Evolutionary conservation across 371 early-diverging fungal species (phyloP), one percentile per base, ranked within the genome.

Genomic region (Catenaria anguillulae): DNA sequence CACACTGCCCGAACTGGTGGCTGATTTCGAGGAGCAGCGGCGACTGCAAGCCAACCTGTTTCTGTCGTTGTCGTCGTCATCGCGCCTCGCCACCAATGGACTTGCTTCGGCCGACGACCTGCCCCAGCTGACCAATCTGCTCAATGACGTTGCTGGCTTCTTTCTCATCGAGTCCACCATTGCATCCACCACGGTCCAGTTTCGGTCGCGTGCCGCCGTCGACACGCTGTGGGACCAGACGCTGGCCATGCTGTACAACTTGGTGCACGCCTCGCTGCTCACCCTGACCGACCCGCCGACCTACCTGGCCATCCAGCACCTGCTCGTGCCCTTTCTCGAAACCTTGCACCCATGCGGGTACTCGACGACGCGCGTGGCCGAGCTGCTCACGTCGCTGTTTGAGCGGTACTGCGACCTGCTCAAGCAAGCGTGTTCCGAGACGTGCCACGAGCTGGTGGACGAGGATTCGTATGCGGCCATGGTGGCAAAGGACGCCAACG

Each of bases 81-180:
- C n/a, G n/a, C n/a, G n/a, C n/a, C n/a, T n/a, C n/a, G n/a, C n/a
- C n/a, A n/a, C n/a, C n/a, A n/a, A n/a, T n/a, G n/a, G n/a, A n/a
- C n/a, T n/a, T n/a, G n/a, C n/a, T n/a, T n/a, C n/a, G n/a, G n/a
- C n/a, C n/a, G n/a, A n/a, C n/a, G 77, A 86, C 64, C 66, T 89
- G 29, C 73, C 70, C 15, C 75, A 79, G 3, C 89, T 95, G 63
- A 83, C 86, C 62, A 72, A 75, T 0, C 78, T 87, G 55, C 70
- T 97, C 42, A 83, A 88, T 62, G 93, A 94, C 42, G 82, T 95
- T 65, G 86, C 89, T 36, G 98, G 98, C 0, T 97, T 94, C 69
- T 97, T 97, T 67, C 85, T 93, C 55, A 85, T 96, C 24, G 98
- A 97, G 67, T 85, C 90, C 60, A 78, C 84, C 56, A 86, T 97